Conservation (phyloP, 1,284 basidiomycete species). For the Marasmius oreades region DNA sequence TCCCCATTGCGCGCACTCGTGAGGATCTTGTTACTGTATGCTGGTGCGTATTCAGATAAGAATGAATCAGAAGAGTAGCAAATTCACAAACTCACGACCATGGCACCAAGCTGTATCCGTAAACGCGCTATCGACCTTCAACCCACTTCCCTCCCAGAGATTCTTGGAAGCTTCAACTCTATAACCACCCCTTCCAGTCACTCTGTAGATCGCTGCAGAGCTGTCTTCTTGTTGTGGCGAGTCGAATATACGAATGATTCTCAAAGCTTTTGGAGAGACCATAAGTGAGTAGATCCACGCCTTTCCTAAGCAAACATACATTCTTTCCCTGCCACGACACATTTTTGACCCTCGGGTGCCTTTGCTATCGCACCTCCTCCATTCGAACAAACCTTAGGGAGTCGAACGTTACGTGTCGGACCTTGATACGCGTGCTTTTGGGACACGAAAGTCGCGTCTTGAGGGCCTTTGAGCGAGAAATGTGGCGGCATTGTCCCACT, state of each 20-base stretch:
- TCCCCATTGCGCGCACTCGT: constrained; percentile 84
- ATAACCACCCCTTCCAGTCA: constrained; percentile 54
- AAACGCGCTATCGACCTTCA: constrained; percentile 72
- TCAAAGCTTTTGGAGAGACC: constrained; percentile 50
- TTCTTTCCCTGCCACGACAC: constrained; percentile 72
- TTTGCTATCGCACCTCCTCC: constrained; percentile 66
- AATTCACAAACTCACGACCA: constrained; percentile 52
- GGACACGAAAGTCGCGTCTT: constrained; percentile 34
- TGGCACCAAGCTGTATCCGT: constrained; percentile 83
- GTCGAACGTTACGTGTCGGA: constrained; percentile 47
- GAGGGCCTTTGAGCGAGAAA: constrained; percentile 4
- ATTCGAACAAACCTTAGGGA: constrained; percentile 49
- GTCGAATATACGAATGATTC: constrained; percentile 57
- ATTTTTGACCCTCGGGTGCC: constrained; percentile 60
- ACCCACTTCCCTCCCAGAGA: constrained; percentile 66
- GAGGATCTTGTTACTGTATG: constrained; percentile 73
- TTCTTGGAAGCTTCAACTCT: constrained; percentile 67
- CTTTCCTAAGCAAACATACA: constrained; percentile 40
- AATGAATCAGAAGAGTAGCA: constrained; percentile 3
- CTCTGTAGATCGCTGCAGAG: constrained; percentile 43
- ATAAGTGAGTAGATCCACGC: too few relatives aligned
- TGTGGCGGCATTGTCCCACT: neutral
- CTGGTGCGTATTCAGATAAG: constrained; percentile 33
- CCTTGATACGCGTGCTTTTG: constrained; percentile 36
- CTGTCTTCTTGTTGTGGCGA: constrained; percentile 30